Evolutionary conservation across 176 grass and related monocot species (phyloP).

Genomic region (maize (Zea mays)): Zm-B73-REFERENCE-NAM-5.0 NC_050102.1:126958001-126958500

Average conservation of each 20-base stretch:
- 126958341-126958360: slow-evolving; percentile 49
- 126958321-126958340: slow-evolving; percentile 45
- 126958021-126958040: slow-evolving; percentile 58
- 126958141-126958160: slow-evolving; percentile 52
- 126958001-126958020: slow-evolving; percentile 54
- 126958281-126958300: slow-evolving; percentile 51
- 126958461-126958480: slow-evolving; percentile 57
- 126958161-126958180: slow-evolving; percentile 50
- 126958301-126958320: slow-evolving; percentile 60
- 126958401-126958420: slow-evolving; percentile 57
- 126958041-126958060: slow-evolving; percentile 32
- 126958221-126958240: slow-evolving; percentile 40
- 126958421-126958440: slow-evolving; percentile 58
- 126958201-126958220: slow-evolving; percentile 60
- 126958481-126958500: slow-evolving; percentile 62
- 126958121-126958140: slow-evolving; percentile 51
- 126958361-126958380: slow-evolving; percentile 45
- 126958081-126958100: slow-evolving; percentile 50
- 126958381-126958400: slow-evolving; percentile 64
- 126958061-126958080: slow-evolving; percentile 51
- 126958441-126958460: slow-evolving; percentile 62
- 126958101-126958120: slow-evolving; percentile 57
- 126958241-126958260: slow-evolving; percentile 35
- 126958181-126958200: slow-evolving; percentile 60
- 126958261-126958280: slow-evolving; percentile 52